phyloP scores from a whole-genome alignment of 805 yeast species.

The Candida odintsovae region DNA sequence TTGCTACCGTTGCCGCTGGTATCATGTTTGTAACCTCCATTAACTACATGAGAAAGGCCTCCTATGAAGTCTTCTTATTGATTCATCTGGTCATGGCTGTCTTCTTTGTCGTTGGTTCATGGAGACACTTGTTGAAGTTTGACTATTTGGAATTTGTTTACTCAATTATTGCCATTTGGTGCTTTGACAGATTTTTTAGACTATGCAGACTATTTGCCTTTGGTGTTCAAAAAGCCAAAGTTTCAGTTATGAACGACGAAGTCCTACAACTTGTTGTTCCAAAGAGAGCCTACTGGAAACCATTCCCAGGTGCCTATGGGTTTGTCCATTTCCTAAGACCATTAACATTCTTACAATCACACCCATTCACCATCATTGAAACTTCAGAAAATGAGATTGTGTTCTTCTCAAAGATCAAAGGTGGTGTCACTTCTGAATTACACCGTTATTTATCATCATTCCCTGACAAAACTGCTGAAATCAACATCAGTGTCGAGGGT shows the following conservation, averaged over 20 bases:
- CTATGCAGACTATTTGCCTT: conserved; percentile 17
- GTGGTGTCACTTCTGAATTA: conserved; percentile 38
- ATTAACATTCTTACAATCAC: conserved; percentile 59
- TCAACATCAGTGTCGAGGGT: conserved; percentile 50
- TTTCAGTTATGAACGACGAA: conserved; percentile 32
- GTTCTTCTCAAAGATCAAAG: conserved; percentile 45
- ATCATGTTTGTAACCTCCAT: conserved; percentile 10
- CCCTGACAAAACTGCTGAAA: conserved; percentile 19
- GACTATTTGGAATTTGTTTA: conserved; percentile 44
- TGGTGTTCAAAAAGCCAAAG: conserved; percentile 21
- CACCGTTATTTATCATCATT: conserved; percentile 24
- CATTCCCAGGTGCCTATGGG: conserved; percentile 52
- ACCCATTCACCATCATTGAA: conserved; percentile 62
- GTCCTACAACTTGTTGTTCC: conserved; percentile 34
- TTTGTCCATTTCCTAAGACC: conserved; percentile 51
- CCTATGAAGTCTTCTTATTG: conserved; percentile 57
- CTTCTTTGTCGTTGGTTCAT: conserved; percentile 45
- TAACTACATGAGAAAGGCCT: conserved; percentile 43
- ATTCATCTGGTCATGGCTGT: conserved; percentile 52
- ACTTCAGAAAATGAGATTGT: conserved; percentile 33
- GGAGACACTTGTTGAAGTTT: conserved; percentile 48
- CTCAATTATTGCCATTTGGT: conserved; percentile 36
- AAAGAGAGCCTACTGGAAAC: conserved; percentile 42
- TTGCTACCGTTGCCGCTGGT: conserved; percentile 9
- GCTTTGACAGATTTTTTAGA: conserved; percentile 45